phyloP scores from a whole-genome alignment of 2,329 filamentous ascomycete genomes.

The Ophiosphaerella korrae region DNA sequence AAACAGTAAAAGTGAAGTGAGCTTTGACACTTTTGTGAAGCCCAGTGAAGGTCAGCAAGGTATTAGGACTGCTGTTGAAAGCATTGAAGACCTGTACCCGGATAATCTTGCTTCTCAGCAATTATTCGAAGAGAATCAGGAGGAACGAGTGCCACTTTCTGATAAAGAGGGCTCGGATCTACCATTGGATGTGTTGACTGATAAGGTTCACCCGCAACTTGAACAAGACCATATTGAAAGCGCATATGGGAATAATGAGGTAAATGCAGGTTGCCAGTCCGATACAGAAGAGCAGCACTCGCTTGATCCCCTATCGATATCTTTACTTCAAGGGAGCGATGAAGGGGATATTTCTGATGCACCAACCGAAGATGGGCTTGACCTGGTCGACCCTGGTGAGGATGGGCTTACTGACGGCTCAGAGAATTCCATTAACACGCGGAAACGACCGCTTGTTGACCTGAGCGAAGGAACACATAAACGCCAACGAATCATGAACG shows the following conservation, averaged over 20 bases:
- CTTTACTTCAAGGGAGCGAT: slow-evolving; percentile 17
- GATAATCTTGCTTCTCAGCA: slow-evolving; percentile 57
- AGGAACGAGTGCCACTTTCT: neutral
- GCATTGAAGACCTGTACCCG: slow-evolving; percentile 85
- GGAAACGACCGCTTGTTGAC: slow-evolving; percentile 27
- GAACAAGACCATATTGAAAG: slow-evolving; percentile 12
- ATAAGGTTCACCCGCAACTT: slow-evolving; percentile 1
- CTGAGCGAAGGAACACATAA: slow-evolving; percentile 13
- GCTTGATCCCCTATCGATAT: slow-evolving; percentile 40
- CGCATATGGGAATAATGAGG: slow-evolving; percentile 33
- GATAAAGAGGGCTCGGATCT: neutral
- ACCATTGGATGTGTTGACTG: neutral
- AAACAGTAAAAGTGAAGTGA: slow-evolving; percentile 52
- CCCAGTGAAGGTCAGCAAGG: slow-evolving; percentile 58
- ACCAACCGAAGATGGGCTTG: slow-evolving; percentile 24
- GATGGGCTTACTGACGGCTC: slow-evolving; percentile 10
- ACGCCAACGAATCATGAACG: slow-evolving; percentile 18
- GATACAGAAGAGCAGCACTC: slow-evolving; percentile 30
- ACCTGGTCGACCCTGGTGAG: slow-evolving; percentile 21
- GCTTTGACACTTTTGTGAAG: slow-evolving; percentile 71
- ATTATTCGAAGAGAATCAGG: slow-evolving; percentile 11
- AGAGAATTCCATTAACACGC: slow-evolving; percentile 5
- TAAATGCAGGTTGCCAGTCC: slow-evolving; percentile 17
- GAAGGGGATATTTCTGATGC: slow-evolving; percentile 9
- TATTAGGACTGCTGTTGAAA: slow-evolving; percentile 79